phyloP scores from a whole-genome alignment of 2,329 filamentous ascomycete species.

The Pseudogymnoascus sp. region DNA sequence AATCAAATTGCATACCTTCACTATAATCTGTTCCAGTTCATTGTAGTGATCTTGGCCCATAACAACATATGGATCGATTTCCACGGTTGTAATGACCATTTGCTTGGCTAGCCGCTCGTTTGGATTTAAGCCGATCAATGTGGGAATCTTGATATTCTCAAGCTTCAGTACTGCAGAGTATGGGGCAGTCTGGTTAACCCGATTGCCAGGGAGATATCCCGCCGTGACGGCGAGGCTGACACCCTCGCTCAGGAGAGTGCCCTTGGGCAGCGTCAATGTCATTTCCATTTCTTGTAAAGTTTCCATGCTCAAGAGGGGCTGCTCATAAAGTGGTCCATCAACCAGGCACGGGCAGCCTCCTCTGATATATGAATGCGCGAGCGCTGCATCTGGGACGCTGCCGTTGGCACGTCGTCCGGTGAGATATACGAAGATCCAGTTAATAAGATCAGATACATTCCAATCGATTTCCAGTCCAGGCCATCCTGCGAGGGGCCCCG shows the following conservation, averaged over 20 bases:
- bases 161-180: conserved; percentile 40
- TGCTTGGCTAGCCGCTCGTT: conserved; percentile 64
- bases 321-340: conserved; percentile 26
- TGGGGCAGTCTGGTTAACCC: conserved; percentile 16
- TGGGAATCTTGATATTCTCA: conserved; percentile 54
- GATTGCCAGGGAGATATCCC: conserved; percentile 31
- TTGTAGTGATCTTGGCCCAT: conserved; percentile 43
- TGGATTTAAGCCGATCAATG: conserved; percentile 63
- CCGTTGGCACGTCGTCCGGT: conserved; percentile 9
- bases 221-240: conserved; percentile 45
- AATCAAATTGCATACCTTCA: conserved; percentile 44
- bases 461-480: conserved; percentile 10
- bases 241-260: conserved; percentile 56
- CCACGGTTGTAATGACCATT: conserved; percentile 55
- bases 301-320: conserved; percentile 31
- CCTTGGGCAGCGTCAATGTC: conserved; percentile 57
- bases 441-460: conserved; percentile 5
- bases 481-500: neutral
- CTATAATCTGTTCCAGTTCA: conserved; percentile 51
- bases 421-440: conserved; percentile 12
- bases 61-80: conserved; percentile 44
- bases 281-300: conserved; percentile 43
- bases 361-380: conserved; percentile 5
- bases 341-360: conserved; percentile 22
- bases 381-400: neutral